Evolutionary conservation across 2,329 filamentous ascomycete genomes (phyloP), one percentile per base, ranked within the genome.

Genomic region (Stagonosporopsis cucurbitacearum): DNA sequence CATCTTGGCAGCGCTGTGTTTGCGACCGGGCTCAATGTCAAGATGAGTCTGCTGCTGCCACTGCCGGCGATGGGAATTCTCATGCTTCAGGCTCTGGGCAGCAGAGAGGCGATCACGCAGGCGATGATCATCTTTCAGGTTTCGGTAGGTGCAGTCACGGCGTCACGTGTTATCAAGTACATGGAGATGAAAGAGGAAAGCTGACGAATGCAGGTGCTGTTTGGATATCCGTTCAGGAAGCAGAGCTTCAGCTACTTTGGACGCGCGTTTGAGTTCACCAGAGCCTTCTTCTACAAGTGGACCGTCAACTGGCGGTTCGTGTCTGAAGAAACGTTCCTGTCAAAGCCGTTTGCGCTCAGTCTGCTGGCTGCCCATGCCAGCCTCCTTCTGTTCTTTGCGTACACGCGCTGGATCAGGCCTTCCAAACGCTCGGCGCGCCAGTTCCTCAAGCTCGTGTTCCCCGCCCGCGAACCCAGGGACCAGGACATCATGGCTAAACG

Each of bases 261-360:
- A 42, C 84, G 90, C 60, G 92, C 95, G 0, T 99, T 99, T 72
- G 92, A 99, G 78, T 83, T 99, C 55, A 92, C 90, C 42, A 84
- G 95, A 50, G 87, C 91, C 66, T 99, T 99, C 78, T 83, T 96
- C 67, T 98, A 94, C 81, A 92, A 94, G 77, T 99, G 95, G 95
- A 99, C 95, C 0, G 95, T 99, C 64, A 99, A 99, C 76, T 99
- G 95, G 95, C 87, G 93, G 50, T 98, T 98, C 73, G 78, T 97
- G n/a, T 88, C 90, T 15, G 92, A 97, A 76, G 85, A 90, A 6
- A 76, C 79, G 0, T 99, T 99, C 68, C 82, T 96, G 42, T 89
- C 86, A 64, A 84, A 79, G 57, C 73, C 78, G 2, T 96, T 96
- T 71, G 86, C 92, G 23, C 65, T 88, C 17, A 75, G 78, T 13